These are phyloP conservation scores for Tinospora cordifolia DNA, from an alignment of 164 flowering plant genomes.

Conservation along the genomic window DNA sequence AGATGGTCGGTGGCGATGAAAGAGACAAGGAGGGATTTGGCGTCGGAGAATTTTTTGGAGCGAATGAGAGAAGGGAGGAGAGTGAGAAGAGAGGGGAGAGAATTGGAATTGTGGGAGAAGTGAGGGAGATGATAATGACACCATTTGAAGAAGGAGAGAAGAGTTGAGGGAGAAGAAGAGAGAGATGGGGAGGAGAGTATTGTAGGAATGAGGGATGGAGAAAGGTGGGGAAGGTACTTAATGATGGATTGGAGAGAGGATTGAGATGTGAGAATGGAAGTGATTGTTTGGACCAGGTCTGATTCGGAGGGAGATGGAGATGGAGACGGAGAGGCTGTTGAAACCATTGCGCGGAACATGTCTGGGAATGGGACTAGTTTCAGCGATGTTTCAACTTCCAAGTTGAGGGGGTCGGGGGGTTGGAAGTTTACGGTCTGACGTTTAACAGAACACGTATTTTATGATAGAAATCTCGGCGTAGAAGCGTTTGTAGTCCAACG, in stretches of 20 bases:
- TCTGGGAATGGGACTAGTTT: too few species aligned
- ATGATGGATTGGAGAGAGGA: constrained; percentile 3
- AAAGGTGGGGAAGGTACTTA: constrained; percentile 16
- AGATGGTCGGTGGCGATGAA: constrained; percentile 38
- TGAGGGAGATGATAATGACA: constrained; percentile 18
- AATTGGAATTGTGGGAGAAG: constrained; percentile 11
- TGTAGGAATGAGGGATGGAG: constrained; percentile 18
- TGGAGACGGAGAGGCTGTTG: too few species aligned
- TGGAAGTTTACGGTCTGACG: too few species aligned
- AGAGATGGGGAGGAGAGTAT: constrained; percentile 22
- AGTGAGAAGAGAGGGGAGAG: constrained; percentile 24
- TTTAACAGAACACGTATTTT: too few species aligned
- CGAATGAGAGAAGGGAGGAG: constrained; percentile 40
- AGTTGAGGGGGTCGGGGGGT: too few species aligned
- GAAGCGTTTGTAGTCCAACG: constrained; percentile 87
- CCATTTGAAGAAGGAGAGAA: constrained; percentile 28
- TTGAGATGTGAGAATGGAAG: constrained; percentile 7
- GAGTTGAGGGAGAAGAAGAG: constrained; percentile 6
- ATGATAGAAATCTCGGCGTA: too few species aligned
- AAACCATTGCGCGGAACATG: too few species aligned
- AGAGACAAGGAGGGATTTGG: constrained; percentile 41
- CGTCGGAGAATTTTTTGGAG: constrained; percentile 33
- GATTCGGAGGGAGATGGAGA: too few species aligned
- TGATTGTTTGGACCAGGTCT: constrained; percentile 8
- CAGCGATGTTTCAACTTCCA: too few species aligned